Percentiles rank a stretch among this genome's conserved stretches.
These are phyloP conservation scores for Xylariaceae sp. DNA, from an alignment of 2,329 filamentous ascomycete species.

Conservation along the genomic window DNA sequence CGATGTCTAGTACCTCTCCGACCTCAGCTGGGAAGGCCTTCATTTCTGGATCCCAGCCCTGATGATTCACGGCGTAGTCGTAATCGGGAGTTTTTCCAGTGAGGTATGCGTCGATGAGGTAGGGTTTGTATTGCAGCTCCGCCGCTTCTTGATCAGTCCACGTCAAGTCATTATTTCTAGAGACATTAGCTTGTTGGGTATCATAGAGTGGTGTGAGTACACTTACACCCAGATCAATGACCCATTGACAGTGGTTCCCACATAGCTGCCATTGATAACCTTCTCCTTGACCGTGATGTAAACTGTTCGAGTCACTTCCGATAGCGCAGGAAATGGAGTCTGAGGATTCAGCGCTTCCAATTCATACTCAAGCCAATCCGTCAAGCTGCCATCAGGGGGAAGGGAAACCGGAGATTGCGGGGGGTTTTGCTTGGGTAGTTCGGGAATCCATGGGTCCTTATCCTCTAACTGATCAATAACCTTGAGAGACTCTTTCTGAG, in stretches of 20 bases:
- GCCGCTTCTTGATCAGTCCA: conserved; percentile 38
- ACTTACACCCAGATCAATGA: conserved; percentile 35
- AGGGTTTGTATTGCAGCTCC: conserved; percentile 34
- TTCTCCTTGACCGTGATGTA: conserved; percentile 42
- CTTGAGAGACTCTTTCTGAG: background rate
- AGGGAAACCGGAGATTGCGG: conserved; percentile 31
- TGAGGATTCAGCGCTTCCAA: conserved; percentile 35
- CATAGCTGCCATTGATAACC: conserved; percentile 31
- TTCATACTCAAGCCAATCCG: conserved; percentile 43
- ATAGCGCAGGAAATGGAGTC: conserved; percentile 35
- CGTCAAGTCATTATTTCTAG: conserved; percentile 38
- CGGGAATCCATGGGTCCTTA: background rate
- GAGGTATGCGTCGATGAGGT: conserved; percentile 49
- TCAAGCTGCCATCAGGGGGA: conserved; percentile 30
- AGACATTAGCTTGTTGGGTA: background rate
- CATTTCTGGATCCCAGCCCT: conserved; percentile 49
- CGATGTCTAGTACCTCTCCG: conserved; percentile 52
- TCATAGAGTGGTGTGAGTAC: background rate
- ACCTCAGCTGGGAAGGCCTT: conserved; percentile 47
- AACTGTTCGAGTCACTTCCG: conserved; percentile 46
- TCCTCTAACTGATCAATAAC: background rate
- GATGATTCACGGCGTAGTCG: conserved; percentile 42
- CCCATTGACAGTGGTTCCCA: conserved; percentile 28
- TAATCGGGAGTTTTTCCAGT: conserved; percentile 50
- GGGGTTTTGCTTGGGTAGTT: conserved; percentile 27